Percentiles rank a stretch among this genome's conserved stretches.
Evolutionary conservation across 441 rosid genomes (phyloP).

Genomic region (Aleurites moluccanus): DNA sequence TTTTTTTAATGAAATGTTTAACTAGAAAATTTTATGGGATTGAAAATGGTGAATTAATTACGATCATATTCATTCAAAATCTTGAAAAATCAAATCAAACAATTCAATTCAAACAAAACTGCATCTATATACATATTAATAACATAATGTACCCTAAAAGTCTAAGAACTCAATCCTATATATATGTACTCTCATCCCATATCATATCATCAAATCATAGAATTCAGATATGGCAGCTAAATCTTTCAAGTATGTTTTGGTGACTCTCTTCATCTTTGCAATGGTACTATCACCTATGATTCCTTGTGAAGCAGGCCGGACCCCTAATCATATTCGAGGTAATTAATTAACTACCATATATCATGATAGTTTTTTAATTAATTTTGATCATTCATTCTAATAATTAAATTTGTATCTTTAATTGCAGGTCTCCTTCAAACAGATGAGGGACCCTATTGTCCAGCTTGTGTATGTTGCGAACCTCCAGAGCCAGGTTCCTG

Average conservation of each 20-base stretch:
- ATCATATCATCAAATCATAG: not conserved
- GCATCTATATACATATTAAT: not conserved
- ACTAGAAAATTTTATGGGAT: too few species aligned
- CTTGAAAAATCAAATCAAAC: not conserved
- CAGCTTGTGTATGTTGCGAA: constrained; percentile 8
- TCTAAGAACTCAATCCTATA: not conserved
- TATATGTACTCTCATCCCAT: not conserved
- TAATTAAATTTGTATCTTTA: not conserved
- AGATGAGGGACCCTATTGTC: not conserved
- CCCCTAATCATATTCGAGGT: not conserved
- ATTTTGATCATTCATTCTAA: too few species aligned
- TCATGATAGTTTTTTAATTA: not conserved
- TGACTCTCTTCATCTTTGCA: constrained; percentile 4
- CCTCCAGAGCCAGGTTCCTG: constrained; percentile 14
- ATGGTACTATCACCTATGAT: constrained; percentile 6
- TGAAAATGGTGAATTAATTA: too few species aligned
- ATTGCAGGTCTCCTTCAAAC: constrained; percentile 11
- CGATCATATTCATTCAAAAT: too few species aligned
- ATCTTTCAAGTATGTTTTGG: constrained; percentile 10
- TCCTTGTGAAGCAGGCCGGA: constrained; percentile 9
- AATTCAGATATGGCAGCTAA: not conserved
- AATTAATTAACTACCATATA: not conserved
- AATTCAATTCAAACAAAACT: not conserved
- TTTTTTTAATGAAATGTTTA: too few species aligned
- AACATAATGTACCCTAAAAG: not conserved